phyloP scores from a whole-genome alignment of 352 stramenopile genomes.

The Globisporangium acanthophoron region DNA sequence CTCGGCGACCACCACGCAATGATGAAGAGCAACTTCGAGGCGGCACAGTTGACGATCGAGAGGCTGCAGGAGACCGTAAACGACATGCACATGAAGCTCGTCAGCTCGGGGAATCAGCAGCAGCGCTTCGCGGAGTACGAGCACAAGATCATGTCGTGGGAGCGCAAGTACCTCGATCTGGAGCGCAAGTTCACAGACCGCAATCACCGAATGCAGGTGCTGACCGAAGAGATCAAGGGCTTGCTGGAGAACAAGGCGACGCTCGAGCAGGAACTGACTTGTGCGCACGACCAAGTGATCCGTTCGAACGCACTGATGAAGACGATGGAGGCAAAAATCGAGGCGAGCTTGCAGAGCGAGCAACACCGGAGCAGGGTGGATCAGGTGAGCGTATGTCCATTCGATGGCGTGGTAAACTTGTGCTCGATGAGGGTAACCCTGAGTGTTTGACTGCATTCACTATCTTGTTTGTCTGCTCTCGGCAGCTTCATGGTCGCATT shows the following conservation, averaged over 20 bases:
- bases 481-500: slow-evolving; percentile 32
- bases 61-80: slow-evolving; percentile 25
- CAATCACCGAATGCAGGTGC: slow-evolving; percentile 19
- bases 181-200: slow-evolving; percentile 19
- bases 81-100: slow-evolving; percentile 22
- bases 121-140: slow-evolving; percentile 36
- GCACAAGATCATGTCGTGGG: slow-evolving; percentile 30
- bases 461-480: not conserved
- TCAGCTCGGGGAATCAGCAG: slow-evolving; percentile 13
- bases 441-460: not conserved
- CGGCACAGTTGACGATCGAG: slow-evolving; percentile 24
- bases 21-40: slow-evolving; percentile 25
- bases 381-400: slow-evolving; percentile 5
- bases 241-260: slow-evolving; percentile 17
- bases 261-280: slow-evolving; percentile 31
- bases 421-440: not conserved
- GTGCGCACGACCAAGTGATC: slow-evolving; percentile 45
- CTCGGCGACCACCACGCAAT: slow-evolving; percentile 23
- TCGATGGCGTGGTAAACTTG: not conserved
- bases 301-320: slow-evolving; percentile 33
- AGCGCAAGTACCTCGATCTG: slow-evolving; percentile 25
- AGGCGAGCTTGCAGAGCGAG: slow-evolving; percentile 22
- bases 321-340: slow-evolving; percentile 39
- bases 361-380: slow-evolving; percentile 10
- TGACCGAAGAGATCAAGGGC: slow-evolving; percentile 17